Base-by-base conservation (phyloP, 2,329 filamentous ascomycete species). In the Diaporthe humulicola region DNA sequence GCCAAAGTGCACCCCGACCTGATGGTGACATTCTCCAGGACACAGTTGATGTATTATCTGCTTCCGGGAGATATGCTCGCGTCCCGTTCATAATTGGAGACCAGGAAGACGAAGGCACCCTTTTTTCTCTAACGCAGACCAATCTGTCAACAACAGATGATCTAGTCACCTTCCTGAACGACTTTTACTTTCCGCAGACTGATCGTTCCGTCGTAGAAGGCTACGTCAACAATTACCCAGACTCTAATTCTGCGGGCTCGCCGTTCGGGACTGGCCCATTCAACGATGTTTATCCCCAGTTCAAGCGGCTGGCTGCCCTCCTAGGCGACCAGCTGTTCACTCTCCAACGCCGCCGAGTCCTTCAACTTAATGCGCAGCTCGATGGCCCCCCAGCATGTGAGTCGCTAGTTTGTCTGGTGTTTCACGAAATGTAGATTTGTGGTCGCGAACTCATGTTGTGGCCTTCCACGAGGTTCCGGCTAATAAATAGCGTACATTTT, bases 81-180 rank as follows among this genome's bases (percentile, higher is more conserved):
- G 89, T 93, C 0, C 91, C 92, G 4, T 88, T 93, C 79, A 92
- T 93, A 72, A 84, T 90, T 40, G 91, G 92, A 54, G 86, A 91
- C 78, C 89, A 91, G 81, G 90, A 93, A 84, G 91, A 93, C 79
- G 92, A 93, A 80, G 91, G 91, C 10, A 92, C 91, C 0, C 81
- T 93, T 6, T 93, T 93, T 80, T 86, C 89, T 8, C 84, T 93
- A 22, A 87, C 88, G 77, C 90, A 91, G 71, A 78, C 81, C 36
- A 92, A 92, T 79, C 84, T 93, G 56, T 90, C 87, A 19, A 92
- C 88, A 2, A 88, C 84, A 1, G 83, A 82, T 0, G 81, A 90
- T 4, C 75, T 93, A 0, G 84, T 87, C 10, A 81, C 85, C 3
- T 93, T 93, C 78, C 79, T 93, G 38, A 79, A 82, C 0, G 77